Base-by-base conservation (phyloP, 495 filamentous ascomycete species). In the Neurospora sublineolata region DNA sequence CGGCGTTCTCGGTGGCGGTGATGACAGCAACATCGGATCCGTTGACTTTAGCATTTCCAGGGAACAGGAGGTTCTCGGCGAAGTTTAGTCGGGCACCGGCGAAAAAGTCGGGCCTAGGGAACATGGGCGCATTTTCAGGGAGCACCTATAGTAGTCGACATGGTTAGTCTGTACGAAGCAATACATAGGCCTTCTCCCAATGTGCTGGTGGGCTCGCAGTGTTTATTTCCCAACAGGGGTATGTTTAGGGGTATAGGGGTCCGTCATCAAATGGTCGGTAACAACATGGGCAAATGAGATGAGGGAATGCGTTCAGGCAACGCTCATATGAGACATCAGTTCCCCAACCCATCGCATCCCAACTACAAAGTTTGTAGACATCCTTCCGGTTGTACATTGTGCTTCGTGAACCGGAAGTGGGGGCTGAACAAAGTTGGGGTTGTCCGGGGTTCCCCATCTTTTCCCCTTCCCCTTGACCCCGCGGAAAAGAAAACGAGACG, bases 61-160 rank as follows among this genome's bases (percentile, higher is more conserved):
- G 93, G 77, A 88, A 97, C 8, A 97, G 86, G 38, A 97, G 85
- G 80, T 97, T 97, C 82, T 97, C 92, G 30, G 94, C 93, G 79
- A 97, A 97, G 77, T 97, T 97, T 70, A 97, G 82, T 67, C 82
- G 88, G 23, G 91, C 88, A 8, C 90, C 91, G 46, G 87, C 79
- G 78, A 97, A 99, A 84, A 97, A 97, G 36, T 85, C 81, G 2
- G 95, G 94, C 44, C 92, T 87, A 14, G 95, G 95, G 76, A 95
- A 97, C 82, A 99, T 90, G 23, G 86, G 79, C 2, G 88, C 83
- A 67, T 86, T 77, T 38, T 86, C 80, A 38, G 89, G 84, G 16
- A 97, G 81, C 33, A 93, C 91, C 93, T 96, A 79, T 67, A 16
- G 44, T 64, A 18, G 52, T 33, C 14, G 52, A 18, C 27, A 64